Percentiles rank a stretch among this genome's conserved stretches.
Conservation (phyloP, 1,139 yeast species). For the Saccharomyces hybrid region DNA sequence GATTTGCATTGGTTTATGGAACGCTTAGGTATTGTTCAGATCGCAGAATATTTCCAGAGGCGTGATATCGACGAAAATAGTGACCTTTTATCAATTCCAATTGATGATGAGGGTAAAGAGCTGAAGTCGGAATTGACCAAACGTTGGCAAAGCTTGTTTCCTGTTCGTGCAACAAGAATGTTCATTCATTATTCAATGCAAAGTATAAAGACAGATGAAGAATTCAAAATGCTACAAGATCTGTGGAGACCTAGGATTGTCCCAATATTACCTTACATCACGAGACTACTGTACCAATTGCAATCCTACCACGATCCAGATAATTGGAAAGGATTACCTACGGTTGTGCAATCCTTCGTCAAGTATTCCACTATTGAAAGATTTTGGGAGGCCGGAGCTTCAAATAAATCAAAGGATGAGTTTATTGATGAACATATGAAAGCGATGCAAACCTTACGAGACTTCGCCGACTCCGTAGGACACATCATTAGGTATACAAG, state of each 20-base stretch:
- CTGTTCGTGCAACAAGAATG: constrained; percentile 90
- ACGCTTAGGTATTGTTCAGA: constrained; percentile 85
- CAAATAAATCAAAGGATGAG: constrained; percentile 87
- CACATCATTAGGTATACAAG: constrained; percentile 91
- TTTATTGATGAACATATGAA: constrained; percentile 90
- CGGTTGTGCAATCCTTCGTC: constrained; percentile 85
- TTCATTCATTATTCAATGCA: constrained; percentile 94
- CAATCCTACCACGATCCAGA: constrained; percentile 91
- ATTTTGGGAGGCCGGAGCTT: constrained; percentile 98
- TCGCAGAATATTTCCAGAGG: constrained; percentile 80
- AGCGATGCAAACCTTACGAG: constrained; percentile 87
- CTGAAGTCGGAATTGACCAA: constrained; percentile 73
- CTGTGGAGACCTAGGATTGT: constrained; percentile 92
- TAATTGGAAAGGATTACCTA: constrained; percentile 83
- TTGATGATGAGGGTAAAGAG: constrained; percentile 84
- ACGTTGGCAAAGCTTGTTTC: constrained; percentile 91
- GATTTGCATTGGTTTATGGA: constrained; percentile 98
- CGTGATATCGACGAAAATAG: constrained; percentile 75
- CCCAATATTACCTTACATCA: constrained; percentile 83
- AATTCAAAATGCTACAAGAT: constrained; percentile 59
- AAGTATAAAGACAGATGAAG: constrained; percentile 69
- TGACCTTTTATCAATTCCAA: constrained; percentile 63
- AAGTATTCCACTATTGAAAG: constrained; percentile 82
- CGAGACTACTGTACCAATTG: constrained; percentile 79
- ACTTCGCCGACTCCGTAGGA: constrained; percentile 98